Base-by-base conservation (phyloP, 345 rosid species). In the Citrus cavaleriei region DNA sequence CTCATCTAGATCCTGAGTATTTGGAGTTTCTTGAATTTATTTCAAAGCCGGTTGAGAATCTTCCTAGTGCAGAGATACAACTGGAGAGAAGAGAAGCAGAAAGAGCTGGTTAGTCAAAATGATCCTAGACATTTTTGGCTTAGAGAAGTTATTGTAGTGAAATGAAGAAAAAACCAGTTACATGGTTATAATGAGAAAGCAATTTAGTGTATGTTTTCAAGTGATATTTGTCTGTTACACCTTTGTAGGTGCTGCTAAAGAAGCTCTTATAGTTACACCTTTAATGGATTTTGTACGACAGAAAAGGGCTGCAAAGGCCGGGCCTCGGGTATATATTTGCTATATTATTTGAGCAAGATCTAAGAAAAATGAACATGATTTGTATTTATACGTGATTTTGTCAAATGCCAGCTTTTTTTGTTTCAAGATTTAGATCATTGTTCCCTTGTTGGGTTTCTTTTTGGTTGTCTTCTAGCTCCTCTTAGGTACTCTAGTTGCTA, bases 21-120 rank as follows among this genome's bases (percentile, higher is more conserved):
- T 57, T 91, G 90, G 94, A 92, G 87, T 92, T 92, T 85, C 90
- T 91, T 78, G 89, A 92, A 82, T 71, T 74, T 82, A 87, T 92
- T 81, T 83, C 90, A 9, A 91, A 87, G 90, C 94, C 97, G 32
- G 93, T 88, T 9, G 93, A 92, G 85, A 90, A 89, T 82, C 94
- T 88, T 81, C 93, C 93, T 22, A 92, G 93, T 84, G 94, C 92
- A 30, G 97, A 87, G 81, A 85, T 88, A 81, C 97, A 91, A 79
- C 68, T 92, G 85, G 94, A 92, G 78, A 85, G 90, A 84, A 87
- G 80, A 76, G 94, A 91, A 84, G 91, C 90, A 19, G 97, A 92
- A 79, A 84, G 88, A 87, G 81, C 89, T 70, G 92, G 97, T 92
- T 69, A 75, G 89, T 84, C 6, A 10, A 19, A 68, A 37, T 16